phyloP scores from a whole-genome alignment of 106 monocot species.

The Dendrobium huoshanense region DNA sequence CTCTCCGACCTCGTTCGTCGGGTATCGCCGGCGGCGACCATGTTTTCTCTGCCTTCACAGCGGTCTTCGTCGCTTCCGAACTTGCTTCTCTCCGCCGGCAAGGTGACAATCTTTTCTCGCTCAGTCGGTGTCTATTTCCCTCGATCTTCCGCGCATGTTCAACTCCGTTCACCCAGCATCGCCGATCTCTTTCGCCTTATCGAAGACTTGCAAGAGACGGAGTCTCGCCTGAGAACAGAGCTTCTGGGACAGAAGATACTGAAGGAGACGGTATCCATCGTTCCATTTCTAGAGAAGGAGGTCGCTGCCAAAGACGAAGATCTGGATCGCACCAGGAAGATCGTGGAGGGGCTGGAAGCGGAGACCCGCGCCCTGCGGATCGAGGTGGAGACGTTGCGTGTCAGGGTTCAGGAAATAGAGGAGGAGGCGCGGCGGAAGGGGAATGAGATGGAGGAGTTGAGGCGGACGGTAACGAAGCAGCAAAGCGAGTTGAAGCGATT shows the following conservation, averaged over 20 bases:
- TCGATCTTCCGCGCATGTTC: conserved; percentile 65
- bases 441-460: too few relatives aligned
- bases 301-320: conserved; percentile 35
- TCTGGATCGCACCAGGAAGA: conserved; percentile 27
- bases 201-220: conserved; percentile 44
- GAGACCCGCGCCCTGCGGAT: conserved; percentile 37
- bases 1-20: too few relatives aligned
- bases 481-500: too few relatives aligned
- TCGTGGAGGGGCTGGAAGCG: conserved; percentile 29
- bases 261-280: too few relatives aligned
- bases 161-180: conserved; percentile 46
- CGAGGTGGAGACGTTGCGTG: conserved; percentile 36
- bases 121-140: too few relatives aligned
- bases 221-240: conserved; percentile 68
- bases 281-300: conserved; percentile 70
- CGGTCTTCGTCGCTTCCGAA: not conserved
- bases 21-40: too few relatives aligned
- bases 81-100: not conserved
- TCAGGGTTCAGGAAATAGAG: conserved; percentile 37
- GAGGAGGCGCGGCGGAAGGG: conserved; percentile 7
- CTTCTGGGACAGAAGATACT: conserved; percentile 80
- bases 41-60: too few relatives aligned
- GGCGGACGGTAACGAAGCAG: too few relatives aligned
- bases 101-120: too few relatives aligned
- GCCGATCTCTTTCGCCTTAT: conserved; percentile 46